Conservation (phyloP, 1,284 basidiomycete species). For the Sanghuangporus weigelae region DNA sequence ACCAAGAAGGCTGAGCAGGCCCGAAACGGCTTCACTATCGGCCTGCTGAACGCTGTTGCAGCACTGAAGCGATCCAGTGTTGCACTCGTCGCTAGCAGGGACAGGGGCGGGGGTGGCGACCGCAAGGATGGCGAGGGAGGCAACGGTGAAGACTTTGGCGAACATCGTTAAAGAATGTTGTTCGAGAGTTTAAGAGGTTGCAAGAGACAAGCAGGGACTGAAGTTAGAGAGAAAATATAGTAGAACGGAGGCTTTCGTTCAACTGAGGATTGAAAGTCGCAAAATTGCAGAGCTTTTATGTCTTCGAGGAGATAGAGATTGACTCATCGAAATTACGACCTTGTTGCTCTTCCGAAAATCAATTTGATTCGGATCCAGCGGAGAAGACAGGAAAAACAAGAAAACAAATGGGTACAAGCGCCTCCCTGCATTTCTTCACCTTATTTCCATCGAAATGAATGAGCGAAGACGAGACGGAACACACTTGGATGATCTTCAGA, state of each 20-base stretch:
- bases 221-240: too few species aligned
- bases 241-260: not conserved
- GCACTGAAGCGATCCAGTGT: constrained; percentile 14
- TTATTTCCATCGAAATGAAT: not conserved
- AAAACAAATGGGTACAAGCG: not conserved
- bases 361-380: not conserved
- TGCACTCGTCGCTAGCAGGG: not conserved
- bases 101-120: constrained; percentile 9
- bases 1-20: constrained; percentile 10
- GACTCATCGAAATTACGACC: not conserved
- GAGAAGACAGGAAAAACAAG: not conserved
- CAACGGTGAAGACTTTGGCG: constrained; percentile 14
- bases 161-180: constrained; percentile 10
- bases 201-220: not conserved
- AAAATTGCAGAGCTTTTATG: not conserved
- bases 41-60: constrained; percentile 8
- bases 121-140: constrained; percentile 18
- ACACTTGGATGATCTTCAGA: not conserved
- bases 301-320: not conserved
- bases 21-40: not conserved
- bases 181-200: not conserved
- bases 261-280: not conserved
- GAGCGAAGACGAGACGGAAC: not conserved
- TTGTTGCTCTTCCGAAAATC: not conserved
- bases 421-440: not conserved